Percentiles rank a stretch among this genome's conserved stretches.
phyloP scores from a whole-genome alignment of 129 eudicot species.

The Apium graveolens region DNA sequence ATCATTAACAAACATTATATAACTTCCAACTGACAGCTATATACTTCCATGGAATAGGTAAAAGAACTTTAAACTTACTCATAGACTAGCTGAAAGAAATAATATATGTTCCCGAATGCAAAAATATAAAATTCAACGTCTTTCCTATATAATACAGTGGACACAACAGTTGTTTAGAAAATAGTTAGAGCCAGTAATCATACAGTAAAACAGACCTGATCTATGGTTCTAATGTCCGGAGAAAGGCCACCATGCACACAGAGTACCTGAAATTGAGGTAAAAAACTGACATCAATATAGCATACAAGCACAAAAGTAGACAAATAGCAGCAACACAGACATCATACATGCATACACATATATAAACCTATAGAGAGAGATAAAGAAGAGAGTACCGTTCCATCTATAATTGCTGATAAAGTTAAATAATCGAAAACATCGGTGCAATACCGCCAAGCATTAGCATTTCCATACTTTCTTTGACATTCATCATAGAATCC shows the following conservation, averaged over 20 bases:
- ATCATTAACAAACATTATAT: neutral
- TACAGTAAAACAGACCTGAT: slow-evolving; percentile 57
- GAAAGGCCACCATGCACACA: slow-evolving; percentile 99
- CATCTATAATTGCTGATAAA: slow-evolving; percentile 93
- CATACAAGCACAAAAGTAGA: neutral
- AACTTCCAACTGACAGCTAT: neutral
- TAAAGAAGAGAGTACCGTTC: slow-evolving; percentile 50
- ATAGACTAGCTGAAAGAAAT: neutral
- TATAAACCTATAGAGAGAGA: neutral
- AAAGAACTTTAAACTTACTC: neutral
- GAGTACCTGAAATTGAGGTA: slow-evolving; percentile 47
- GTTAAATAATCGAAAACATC: slow-evolving; percentile 95
- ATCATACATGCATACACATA: neutral
- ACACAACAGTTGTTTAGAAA: neutral
- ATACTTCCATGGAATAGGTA: neutral
- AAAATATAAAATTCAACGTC: neutral
- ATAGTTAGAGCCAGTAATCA: slow-evolving; percentile 7
- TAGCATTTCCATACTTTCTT: slow-evolving; percentile 97
- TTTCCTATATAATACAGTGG: neutral
- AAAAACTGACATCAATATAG: neutral
- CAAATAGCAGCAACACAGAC: neutral
- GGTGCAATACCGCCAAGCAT: slow-evolving; percentile 99
- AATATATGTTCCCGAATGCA: neutral
- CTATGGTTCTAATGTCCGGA: slow-evolving; percentile 89
- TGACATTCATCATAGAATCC: slow-evolving; percentile 98